These are phyloP conservation scores for Pythium insidiosum DNA, from an alignment of 352 stramenopile genomes.

Conservation along the genomic window DNA sequence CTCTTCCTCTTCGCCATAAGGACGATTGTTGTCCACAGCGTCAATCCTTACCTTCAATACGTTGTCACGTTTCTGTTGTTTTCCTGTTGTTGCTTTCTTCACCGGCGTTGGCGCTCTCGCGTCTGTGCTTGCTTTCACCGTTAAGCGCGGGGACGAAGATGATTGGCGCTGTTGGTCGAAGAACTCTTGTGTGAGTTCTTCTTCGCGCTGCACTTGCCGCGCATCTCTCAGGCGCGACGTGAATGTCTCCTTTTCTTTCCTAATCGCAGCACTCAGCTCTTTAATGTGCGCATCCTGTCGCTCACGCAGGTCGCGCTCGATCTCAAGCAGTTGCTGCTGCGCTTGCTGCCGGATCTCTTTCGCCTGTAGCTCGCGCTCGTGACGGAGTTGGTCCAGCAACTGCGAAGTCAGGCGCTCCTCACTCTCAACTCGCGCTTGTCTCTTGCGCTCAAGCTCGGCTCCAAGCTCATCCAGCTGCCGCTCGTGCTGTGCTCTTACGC, in stretches of 20 bases:
- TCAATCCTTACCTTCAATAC: too few species aligned
- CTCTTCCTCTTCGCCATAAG: too few species aligned
- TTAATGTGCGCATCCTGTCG: constrained; percentile 38
- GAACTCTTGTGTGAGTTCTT: too few species aligned
- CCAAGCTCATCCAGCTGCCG: constrained; percentile 53
- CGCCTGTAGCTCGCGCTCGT: constrained; percentile 38
- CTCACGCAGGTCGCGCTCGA: constrained; percentile 36
- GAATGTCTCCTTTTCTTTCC: constrained; percentile 33
- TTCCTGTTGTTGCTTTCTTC: too few species aligned
- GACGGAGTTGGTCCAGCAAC: constrained; percentile 37
- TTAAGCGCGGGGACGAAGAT: too few species aligned
- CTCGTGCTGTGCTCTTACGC: constrained; percentile 51
- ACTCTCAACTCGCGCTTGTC: constrained; percentile 43
- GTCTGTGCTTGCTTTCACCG: too few species aligned
- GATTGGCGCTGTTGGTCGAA: too few species aligned
- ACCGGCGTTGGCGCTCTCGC: too few species aligned
- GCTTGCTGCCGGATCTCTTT: constrained; percentile 34
- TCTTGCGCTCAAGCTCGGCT: constrained; percentile 49
- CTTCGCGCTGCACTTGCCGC: too few species aligned
- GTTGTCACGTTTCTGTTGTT: too few species aligned
- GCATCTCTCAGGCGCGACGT: constrained; percentile 7
- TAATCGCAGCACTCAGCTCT: constrained; percentile 25
- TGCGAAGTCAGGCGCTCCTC: constrained; percentile 46
- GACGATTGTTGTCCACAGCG: too few species aligned
- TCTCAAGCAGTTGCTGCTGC: constrained; percentile 36